Evolutionary conservation across 1,139 yeast species (phyloP).

Genomic region (Debaryomyces fabryi): DNA sequence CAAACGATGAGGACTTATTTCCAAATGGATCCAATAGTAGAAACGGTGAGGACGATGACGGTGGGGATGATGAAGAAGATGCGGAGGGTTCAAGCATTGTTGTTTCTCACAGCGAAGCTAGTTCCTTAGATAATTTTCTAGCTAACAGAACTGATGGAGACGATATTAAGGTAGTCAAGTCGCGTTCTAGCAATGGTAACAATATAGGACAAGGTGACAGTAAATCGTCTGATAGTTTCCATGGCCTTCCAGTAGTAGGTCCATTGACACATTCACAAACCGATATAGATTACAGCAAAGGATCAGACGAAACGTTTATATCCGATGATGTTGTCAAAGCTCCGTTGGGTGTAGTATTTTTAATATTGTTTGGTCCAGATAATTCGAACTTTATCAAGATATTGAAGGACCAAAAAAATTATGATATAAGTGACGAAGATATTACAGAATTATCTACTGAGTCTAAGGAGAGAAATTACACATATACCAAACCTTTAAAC

Average conservation of each 20-base stretch:
- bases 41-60: conserved; percentile 7
- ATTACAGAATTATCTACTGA: conserved; percentile 46
- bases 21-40: not conserved
- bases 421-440: conserved; percentile 56
- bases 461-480: conserved; percentile 56
- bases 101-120: conserved; percentile 10
- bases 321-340: conserved; percentile 65
- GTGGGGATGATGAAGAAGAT: conserved; percentile 11
- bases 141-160: conserved; percentile 2
- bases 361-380: conserved; percentile 75
- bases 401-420: conserved; percentile 69
- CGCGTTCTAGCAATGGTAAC: conserved; percentile 2
- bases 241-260: conserved; percentile 42
- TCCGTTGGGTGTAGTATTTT: conserved; percentile 79
- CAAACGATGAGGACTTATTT: not conserved
- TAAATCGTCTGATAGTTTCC: conserved; percentile 22
- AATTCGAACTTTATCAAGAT: conserved; percentile 57
- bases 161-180: conserved; percentile 9
- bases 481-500: conserved; percentile 76
- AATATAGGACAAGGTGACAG: conserved; percentile 6
- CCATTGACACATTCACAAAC: conserved; percentile 45
- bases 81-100: conserved; percentile 12
- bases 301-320: conserved; percentile 63
- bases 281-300: conserved; percentile 47
- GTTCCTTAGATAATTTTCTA: not conserved